Evolutionary conservation across 2,329 filamentous ascomycete species (phyloP), one percentile per base, ranked within the genome.

Genomic region (Penicillium decumbens): DNA sequence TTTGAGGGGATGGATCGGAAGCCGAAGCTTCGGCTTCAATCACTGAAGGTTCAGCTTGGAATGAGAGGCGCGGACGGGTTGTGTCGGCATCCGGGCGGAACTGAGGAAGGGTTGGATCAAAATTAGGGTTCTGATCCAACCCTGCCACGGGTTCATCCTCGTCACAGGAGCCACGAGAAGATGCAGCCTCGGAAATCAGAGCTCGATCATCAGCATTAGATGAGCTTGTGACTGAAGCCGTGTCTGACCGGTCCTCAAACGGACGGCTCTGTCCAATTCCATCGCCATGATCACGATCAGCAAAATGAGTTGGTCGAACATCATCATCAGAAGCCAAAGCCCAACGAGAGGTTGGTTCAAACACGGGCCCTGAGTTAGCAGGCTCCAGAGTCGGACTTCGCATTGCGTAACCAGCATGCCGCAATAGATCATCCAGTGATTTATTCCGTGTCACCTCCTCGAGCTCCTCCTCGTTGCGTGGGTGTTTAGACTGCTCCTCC

Each of bases 81-180:
- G 56, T 51, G n/a, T 63, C 58, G 37, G 66, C 64, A 50, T 75
- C 65, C 4, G 74, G 75, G 39, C 74, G 71, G 56, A 73, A 66
- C 43, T 77, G 75, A 18, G 75, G 74, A 4, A 77, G 66, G 6
- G 73, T 76, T 24, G 75, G 72, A 51, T 77, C 73, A 43, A 62
- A 61, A 28, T 58, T 45, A 4, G 29, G 41, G 6, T 42, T 18
- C 35, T 41, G 28, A 0, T 55, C 42, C 38, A 45, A 24, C 5
- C 18, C 41, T 5, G 39, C 41, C 9, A 41, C 41, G 7, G 37
- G 29, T 35, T 40, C 45, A 9, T 38, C 41, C 7, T n/a, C 37
- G 32, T 42, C 35, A 12, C 42, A 43, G 25, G 35, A 38, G 6
- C 45, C 47, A 13, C 44, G 41, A 13, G 41, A 48, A 18, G 48